Percentiles rank a stretch among this genome's conserved stretches.
Conservation (phyloP, 371 early-diverging fungal species). For the Syncephalastrum racemosum region DNA sequence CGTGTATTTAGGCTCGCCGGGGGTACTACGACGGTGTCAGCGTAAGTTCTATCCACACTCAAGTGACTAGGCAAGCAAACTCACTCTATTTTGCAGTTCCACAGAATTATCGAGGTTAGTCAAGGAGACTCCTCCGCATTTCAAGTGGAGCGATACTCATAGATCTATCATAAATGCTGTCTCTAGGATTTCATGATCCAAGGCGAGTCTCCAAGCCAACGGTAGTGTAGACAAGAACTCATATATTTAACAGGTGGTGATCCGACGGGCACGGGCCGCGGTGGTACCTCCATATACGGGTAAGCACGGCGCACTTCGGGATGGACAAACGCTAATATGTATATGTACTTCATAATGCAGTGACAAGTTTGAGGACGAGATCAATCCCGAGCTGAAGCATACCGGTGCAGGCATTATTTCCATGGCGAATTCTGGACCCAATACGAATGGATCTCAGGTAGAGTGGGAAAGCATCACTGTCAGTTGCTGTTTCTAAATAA, state of each 20-base stretch:
- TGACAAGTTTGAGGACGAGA: conserved; percentile 79
- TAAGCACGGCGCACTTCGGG: conserved; percentile 21
- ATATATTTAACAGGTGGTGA: conserved; percentile 41
- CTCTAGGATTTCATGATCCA: conserved; percentile 80
- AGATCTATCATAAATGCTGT: background rate
- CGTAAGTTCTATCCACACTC: conserved; percentile 39
- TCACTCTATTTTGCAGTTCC: conserved; percentile 51
- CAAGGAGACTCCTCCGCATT: background rate
- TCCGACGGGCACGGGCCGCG: conserved; percentile 63
- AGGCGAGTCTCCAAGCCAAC: conserved; percentile 36
- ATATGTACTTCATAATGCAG: conserved; percentile 22
- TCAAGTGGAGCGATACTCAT: background rate
- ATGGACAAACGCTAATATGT: background rate
- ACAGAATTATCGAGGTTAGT: conserved; percentile 73
- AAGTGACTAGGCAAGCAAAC: background rate
- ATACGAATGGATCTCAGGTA: conserved; percentile 84
- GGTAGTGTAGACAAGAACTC: no score
- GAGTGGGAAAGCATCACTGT: conserved; percentile 1
- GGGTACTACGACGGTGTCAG: conserved; percentile 71
- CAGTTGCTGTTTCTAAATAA: background rate
- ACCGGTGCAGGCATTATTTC: conserved; percentile 76
- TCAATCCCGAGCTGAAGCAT: conserved; percentile 70
- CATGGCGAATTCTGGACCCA: conserved; percentile 88
- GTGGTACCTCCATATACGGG: conserved; percentile 74
- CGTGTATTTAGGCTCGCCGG: conserved; percentile 48